Percentiles rank a stretch among this genome's conserved stretches.
Evolutionary conservation across 2,329 filamentous ascomycete species (phyloP).

Genomic region (Chaetomiaceae sp.): DNA sequence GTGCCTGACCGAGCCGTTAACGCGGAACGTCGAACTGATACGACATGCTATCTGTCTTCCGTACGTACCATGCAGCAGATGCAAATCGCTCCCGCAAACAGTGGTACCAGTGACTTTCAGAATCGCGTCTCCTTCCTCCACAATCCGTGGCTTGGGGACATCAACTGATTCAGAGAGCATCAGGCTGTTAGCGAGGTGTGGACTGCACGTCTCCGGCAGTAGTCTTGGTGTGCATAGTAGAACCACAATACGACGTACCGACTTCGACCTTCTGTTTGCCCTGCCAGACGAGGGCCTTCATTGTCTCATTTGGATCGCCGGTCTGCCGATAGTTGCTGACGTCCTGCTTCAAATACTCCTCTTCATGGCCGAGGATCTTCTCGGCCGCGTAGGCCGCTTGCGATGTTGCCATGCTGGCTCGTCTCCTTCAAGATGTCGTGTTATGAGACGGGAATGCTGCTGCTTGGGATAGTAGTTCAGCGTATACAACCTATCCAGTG

Average conservation of each 20-base stretch:
- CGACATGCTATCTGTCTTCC: neutral
- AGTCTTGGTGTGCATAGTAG: too few relatives aligned
- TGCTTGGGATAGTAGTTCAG: too few relatives aligned
- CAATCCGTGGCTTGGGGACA: constrained; percentile 61
- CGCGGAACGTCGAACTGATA: too few relatives aligned
- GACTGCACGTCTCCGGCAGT: too few relatives aligned
- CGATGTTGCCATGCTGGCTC: constrained; percentile 49
- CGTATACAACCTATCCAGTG: too few relatives aligned
- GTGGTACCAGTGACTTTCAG: constrained; percentile 65
- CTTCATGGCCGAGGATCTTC: constrained; percentile 60
- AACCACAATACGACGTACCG: constrained; percentile 33
- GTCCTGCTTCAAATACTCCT: constrained; percentile 63
- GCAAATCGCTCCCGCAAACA: constrained; percentile 53
- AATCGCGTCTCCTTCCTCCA: constrained; percentile 72
- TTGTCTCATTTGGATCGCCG: constrained; percentile 51
- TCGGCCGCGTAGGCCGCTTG: constrained; percentile 65
- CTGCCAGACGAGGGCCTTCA: constrained; percentile 79
- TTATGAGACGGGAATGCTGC: too few relatives aligned
- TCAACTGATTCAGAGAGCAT: constrained; percentile 40
- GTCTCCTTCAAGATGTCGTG: neutral
- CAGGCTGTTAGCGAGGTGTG: too few relatives aligned
- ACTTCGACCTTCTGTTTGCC: constrained; percentile 74
- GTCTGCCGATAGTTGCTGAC: constrained; percentile 50
- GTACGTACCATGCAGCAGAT: constrained; percentile 45
- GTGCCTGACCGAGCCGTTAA: constrained; percentile 25